Base-by-base conservation (phyloP, 352 stramenopile species). In the Phytophthora colocasiae region DNA sequence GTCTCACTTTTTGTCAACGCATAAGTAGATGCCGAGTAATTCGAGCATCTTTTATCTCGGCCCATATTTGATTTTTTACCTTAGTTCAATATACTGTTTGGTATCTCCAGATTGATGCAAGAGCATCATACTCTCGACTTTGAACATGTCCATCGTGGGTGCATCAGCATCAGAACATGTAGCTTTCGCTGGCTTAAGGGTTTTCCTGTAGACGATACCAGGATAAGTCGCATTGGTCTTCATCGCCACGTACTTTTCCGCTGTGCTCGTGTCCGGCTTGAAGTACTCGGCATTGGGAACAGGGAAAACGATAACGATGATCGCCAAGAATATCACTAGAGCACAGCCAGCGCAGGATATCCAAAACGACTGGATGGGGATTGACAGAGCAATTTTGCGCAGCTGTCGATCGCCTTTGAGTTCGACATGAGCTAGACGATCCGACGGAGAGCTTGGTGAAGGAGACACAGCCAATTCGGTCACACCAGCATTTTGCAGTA, bases 401-500 rank as follows among this genome's bases (percentile, higher is more conserved):
- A 77, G 55, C 41, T 79, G 70, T 10, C 56, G 46, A 40, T 82
- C 70, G 9, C 74, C 74, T 43, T 81, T 77, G 40, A 81, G 71
- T 56, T 74, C 63, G 9, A 66, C 52, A 24, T 76, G 67, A 2
- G 61, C 47, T 3, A 80, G 48, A 15, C 55, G 47, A 44, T 78
- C 70, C 7, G 49, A 56, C 5, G 48, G 58, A 2, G 50, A 64
- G 1, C 43, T 63, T 8, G 56, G 62, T 0, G 46, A 59, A 6
- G 62, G 56, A 31, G 9, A 36, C 9, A 14, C 8, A 14, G 29
- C 58, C 29, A 77, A 48, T 29, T 77, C 60, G 15, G 67, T 75
- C 26, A 83, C 74, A 0, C 53, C 71, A 8, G 62, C 71, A n/a
- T 78, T 52, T 32, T 73, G 51, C 54, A 83, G 71, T 12, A 86